Base-by-base conservation (phyloP, 495 filamentous ascomycete genomes). In the Penicillium daleae region DNA sequence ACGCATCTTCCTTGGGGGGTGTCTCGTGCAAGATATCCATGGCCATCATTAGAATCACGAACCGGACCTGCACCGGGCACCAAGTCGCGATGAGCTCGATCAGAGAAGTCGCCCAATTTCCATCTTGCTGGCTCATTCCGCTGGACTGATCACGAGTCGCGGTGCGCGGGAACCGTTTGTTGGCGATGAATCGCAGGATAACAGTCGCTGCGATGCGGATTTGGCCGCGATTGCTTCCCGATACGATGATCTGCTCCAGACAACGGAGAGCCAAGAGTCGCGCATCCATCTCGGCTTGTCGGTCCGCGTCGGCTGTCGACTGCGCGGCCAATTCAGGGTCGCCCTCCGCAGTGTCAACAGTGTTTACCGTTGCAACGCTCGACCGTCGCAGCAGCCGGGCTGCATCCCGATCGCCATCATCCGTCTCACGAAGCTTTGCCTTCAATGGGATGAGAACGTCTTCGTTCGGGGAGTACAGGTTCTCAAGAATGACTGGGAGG, bases 21-120 rank as follows among this genome's bases (percentile, higher is more conserved):
- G 84, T 87, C 27, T 82, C 80, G 17, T 89, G 75, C 40, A 97
- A 76, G 4, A 81, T 83, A 49, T 96, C 93, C 80, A 94, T 89
- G 15, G 90, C 82, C 0, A 89, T 89, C 39, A 93, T 84, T 46
- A 96, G 78, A 54, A 97, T 93, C 32, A 93, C 84, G 78, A 92
- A 97, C 32, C 93, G 91, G 70, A 95, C 90, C 63, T 96, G 92
- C 9, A 97, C 93, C 0, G 93, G 92, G 29, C 92, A 89, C 92
- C 92, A 96, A 56, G 87, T 84, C 49, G 89, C 86, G 29, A 89
- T 82, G 63, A 92, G 79, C 66, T 90, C 86, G 64, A 95, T 89
- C 58, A 97, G 80, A 57, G 88, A 89, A 40, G 89, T 88, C 6
- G 90, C 85, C 93, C 93, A 97, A 55, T 82, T 88, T 57, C 80